Conservation (phyloP, 169 alveolate genomes). For the Cryptosporidium andersoni region DNA sequence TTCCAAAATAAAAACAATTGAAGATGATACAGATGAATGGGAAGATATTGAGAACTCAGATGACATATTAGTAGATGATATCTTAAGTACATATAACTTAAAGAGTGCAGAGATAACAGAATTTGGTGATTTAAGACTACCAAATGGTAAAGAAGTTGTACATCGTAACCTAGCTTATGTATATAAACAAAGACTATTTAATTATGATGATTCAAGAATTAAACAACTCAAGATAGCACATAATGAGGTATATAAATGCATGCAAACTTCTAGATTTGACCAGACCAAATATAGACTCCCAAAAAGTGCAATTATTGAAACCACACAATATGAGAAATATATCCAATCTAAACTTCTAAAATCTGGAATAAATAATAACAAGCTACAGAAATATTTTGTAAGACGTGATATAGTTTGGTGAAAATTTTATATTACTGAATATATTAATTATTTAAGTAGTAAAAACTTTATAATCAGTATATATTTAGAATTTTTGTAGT, state of each 20-base stretch:
- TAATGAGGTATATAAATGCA: no score
- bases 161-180: slow-evolving; percentile 83
- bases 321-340: slow-evolving; percentile 22
- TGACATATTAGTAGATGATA: slow-evolving; percentile 24
- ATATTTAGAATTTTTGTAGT: neutral
- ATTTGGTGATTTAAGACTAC: slow-evolving; percentile 81
- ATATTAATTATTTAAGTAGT: no score
- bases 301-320: neutral
- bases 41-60: slow-evolving; percentile 73
- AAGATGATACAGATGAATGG: slow-evolving; percentile 78
- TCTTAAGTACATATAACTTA: slow-evolving; percentile 59
- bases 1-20: slow-evolving; percentile 25
- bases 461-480: no score
- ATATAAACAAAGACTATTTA: slow-evolving; percentile 77
- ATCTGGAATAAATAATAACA: slow-evolving; percentile 53
- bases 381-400: slow-evolving; percentile 46
- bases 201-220: neutral
- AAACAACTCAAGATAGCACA: neutral
- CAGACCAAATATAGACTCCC: neutral
- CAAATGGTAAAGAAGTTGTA: slow-evolving; percentile 87
- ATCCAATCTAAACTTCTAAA: slow-evolving; percentile 17
- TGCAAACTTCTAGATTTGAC: neutral
- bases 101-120: slow-evolving; percentile 76
- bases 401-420: slow-evolving; percentile 61
- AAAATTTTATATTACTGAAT: neutral